Evolutionary conservation across 164 flowering plant species (phyloP).

Genomic region (Euptelea pleiosperma): DNA sequence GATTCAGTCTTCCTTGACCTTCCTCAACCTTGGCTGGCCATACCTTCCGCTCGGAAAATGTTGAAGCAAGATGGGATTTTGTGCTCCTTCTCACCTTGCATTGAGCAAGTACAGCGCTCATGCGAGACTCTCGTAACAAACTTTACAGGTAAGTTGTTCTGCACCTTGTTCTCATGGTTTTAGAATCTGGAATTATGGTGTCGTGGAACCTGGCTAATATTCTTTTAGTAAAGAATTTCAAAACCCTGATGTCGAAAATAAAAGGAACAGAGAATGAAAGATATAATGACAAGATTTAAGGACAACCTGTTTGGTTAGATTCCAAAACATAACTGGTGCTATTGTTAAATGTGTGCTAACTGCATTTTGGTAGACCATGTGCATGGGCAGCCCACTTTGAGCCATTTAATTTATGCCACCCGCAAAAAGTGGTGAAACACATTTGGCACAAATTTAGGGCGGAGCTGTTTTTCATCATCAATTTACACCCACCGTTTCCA

Average conservation of each 20-base stretch:
- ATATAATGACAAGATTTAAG: background rate
- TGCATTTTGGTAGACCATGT: background rate
- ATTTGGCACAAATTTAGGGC: no score
- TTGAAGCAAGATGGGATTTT: conserved; percentile 80
- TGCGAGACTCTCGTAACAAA: conserved; percentile 61
- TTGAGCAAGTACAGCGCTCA: conserved; percentile 95
- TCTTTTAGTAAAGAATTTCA: background rate
- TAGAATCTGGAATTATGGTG: background rate
- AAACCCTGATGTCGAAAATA: no score
- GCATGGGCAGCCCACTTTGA: background rate
- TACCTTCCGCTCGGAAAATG: conserved; percentile 87
- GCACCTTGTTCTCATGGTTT: background rate
- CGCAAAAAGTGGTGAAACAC: background rate
- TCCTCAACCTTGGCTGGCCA: conserved; percentile 98
- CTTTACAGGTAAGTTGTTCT: conserved; percentile 61
- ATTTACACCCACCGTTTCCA: no score
- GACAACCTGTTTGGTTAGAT: background rate
- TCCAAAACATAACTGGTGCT: background rate
- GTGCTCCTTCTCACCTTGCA: conserved; percentile 97
- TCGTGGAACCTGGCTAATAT: background rate
- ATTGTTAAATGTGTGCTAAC: background rate
- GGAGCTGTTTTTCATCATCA: no score
- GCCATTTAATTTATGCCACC: background rate
- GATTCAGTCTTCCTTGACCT: conserved; percentile 91
- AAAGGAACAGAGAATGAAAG: background rate